These are phyloP conservation scores for Escallonia herrerae DNA, from an alignment of 129 eudicot species.

Conservation along the genomic window DNA sequence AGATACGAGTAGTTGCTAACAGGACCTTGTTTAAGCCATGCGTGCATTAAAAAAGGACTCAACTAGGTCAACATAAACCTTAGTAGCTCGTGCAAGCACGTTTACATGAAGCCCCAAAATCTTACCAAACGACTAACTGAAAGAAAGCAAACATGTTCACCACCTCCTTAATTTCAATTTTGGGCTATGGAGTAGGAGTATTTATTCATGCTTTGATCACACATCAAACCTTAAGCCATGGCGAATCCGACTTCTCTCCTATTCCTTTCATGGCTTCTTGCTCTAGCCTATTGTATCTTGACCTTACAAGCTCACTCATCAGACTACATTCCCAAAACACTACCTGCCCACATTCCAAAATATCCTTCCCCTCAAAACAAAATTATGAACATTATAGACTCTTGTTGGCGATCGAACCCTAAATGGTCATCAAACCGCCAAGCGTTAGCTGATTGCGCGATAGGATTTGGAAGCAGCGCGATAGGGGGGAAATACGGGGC, in stretches of 20 bases:
- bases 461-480: slow-evolving; percentile 26
- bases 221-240: not conserved
- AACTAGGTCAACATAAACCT: not conserved
- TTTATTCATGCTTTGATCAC: not conserved
- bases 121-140: not conserved
- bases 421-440: slow-evolving; percentile 26
- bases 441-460: slow-evolving; percentile 26
- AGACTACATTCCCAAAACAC: not conserved
- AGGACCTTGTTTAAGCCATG: not conserved
- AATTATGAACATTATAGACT: slow-evolving; percentile 7
- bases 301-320: not conserved
- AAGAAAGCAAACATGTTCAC: slow-evolving; percentile 3
- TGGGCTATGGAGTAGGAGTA: not conserved
- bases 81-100: slow-evolving; percentile 5
- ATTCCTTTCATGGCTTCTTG: not conserved
- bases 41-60: not conserved
- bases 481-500: slow-evolving; percentile 22
- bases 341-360: not conserved
- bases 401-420: slow-evolving; percentile 23
- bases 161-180: not conserved
- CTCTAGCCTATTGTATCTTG: not conserved
- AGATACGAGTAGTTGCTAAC: too few relatives aligned
- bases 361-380: not conserved
- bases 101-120: not conserved
- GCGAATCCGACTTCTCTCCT: not conserved